Evolutionary conservation across 169 alveolate species (phyloP).

Genomic region (Fabrea salina): DNA sequence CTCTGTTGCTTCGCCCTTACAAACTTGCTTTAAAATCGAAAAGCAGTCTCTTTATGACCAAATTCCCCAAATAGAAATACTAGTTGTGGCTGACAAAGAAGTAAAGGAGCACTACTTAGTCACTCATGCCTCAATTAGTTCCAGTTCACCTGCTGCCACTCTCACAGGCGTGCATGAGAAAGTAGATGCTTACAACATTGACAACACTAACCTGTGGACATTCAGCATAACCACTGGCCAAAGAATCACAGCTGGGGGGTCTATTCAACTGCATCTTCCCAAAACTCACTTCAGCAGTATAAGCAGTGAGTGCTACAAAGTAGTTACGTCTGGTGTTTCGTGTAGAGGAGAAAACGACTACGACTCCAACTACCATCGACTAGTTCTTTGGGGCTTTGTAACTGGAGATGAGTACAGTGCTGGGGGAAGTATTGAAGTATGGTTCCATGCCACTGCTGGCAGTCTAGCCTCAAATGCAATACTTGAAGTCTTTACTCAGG

Average conservation of each 20-base stretch:
- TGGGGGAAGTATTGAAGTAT: neutral
- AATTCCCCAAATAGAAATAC: neutral
- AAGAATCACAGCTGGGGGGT: slow-evolving; percentile 15
- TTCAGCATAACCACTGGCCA: neutral
- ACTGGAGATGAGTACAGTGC: neutral
- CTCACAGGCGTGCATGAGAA: neutral
- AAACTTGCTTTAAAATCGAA: slow-evolving; percentile 13
- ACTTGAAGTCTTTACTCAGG: slow-evolving; percentile 1
- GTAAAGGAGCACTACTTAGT: neutral
- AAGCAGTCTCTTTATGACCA: slow-evolving; percentile 10
- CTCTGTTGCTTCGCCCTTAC: neutral
- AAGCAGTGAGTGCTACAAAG: slow-evolving; percentile 13
- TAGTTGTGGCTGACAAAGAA: neutral
- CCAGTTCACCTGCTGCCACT: neutral
- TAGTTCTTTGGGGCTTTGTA: neutral
- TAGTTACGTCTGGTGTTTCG: neutral
- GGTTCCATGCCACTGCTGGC: slow-evolving; percentile 23
- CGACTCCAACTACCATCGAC: neutral
- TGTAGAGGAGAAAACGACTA: slow-evolving; percentile 4
- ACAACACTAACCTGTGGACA: neutral
- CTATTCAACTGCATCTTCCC: neutral
- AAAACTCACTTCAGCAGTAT: neutral
- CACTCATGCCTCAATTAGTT: neutral
- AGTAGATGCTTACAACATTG: neutral
- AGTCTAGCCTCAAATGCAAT: neutral